phyloP scores from a whole-genome alignment of 225 moss, liverwort and hornwort genomes.

The Rhytidiadelphus loreus region DNA sequence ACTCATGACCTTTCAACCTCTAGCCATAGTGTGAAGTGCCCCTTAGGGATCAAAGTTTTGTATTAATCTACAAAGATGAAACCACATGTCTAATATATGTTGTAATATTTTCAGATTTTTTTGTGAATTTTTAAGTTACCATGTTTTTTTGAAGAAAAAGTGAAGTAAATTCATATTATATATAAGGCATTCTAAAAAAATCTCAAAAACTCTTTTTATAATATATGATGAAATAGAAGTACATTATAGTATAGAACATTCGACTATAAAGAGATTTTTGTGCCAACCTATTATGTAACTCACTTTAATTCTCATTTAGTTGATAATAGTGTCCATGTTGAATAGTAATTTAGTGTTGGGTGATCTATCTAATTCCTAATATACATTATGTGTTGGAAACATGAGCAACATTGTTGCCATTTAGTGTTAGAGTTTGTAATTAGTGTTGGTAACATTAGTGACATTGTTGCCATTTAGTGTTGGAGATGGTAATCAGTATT shows the following conservation, averaged over 20 bases:
- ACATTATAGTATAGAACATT: not conserved
- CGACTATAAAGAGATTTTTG: no score
- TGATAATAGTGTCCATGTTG: not conserved
- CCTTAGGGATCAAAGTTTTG: no score
- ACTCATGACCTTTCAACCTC: no score
- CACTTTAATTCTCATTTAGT: not conserved
- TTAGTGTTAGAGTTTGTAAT: no score
- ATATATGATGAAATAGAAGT: not conserved
- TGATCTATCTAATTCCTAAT: not conserved
- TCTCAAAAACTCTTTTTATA: not conserved
- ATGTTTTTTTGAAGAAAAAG: not conserved
- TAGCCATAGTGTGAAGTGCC: no score
- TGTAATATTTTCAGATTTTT: not conserved
- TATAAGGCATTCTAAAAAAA: not conserved
- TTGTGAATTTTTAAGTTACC: not conserved
- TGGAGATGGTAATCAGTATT: not conserved
- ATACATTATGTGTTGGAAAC: no score
- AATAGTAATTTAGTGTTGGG: fast-evolving
- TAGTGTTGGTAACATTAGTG: not conserved
- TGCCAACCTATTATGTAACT: fast-evolving
- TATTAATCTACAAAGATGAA: not conserved
- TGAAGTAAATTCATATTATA: not conserved
- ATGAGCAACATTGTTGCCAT: not conserved
- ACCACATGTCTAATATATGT: not conserved
- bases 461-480: not conserved